Base-by-base conservation (phyloP, 2,329 filamentous ascomycete genomes). In the Epichloe coenophiala region DNA sequence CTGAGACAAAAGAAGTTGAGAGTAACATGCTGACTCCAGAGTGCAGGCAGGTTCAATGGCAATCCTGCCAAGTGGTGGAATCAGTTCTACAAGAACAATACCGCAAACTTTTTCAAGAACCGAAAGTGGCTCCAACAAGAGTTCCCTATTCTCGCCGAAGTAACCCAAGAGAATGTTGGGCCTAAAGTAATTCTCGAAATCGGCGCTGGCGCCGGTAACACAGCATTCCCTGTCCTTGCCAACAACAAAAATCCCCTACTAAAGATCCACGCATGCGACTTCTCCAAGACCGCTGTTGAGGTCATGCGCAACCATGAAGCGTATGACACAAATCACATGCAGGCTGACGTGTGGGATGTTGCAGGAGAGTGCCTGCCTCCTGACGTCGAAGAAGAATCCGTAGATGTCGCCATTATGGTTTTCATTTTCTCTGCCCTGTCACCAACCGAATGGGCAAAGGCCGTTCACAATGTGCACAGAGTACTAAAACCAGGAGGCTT, bases 41-140 rank as follows among this genome's bases (percentile, higher is more conserved):
- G 48, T 53, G 60, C 61, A 86, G 81, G 72, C 60, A 86, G 88
- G 58, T 96, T 96, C 74, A 97, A 96, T 65, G 73, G 76, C 44
- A 80, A 94, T 57, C 93, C 93, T 1, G 90, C 88, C 55, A 95
- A 89, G 67, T 97, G 89, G 88, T 98, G 93, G 93, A 93, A 98
- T 62, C 72, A 86, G 50, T 98, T 98, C 70, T 98, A 98, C 74
- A 90, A 93, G 70, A 95, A 97, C 71, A 97, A 98, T 69, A 87
- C 86, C 19, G 80, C 84, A 60, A 97, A 97, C 63, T 98, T 98
- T 70, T 98, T 98, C 80, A 98, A 98, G 70, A 86, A 98, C 64
- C 80, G 93, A 56, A 97, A 97, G 66, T 98, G 93, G 93, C 72
- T 98, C 35, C 84, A 86, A 56, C 91, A 97, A 66, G 93, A 98